These are phyloP conservation scores for Coniochaeta sp. DNA, from an alignment of 2,329 filamentous ascomycete genomes.

Conservation along the genomic window DNA sequence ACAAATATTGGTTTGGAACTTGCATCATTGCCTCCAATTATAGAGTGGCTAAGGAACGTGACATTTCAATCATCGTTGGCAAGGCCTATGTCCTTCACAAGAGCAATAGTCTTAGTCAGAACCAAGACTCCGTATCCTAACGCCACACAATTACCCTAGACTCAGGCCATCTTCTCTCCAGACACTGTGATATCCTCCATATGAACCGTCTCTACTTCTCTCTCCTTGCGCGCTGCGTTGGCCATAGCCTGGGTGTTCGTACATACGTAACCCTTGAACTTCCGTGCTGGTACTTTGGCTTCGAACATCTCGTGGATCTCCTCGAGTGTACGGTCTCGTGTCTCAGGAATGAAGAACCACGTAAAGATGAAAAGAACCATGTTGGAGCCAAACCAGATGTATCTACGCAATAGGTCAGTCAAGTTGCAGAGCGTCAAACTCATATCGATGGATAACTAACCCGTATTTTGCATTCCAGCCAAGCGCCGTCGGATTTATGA, in stretches of 20 bases:
- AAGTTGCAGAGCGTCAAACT: not conserved
- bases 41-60: too few species aligned
- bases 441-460: conserved; percentile 5
- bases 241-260: conserved; percentile 4
- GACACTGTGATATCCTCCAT: conserved; percentile 2
- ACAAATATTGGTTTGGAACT: too few species aligned
- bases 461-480: conserved; percentile 27
- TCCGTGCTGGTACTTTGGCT: conserved; percentile 7
- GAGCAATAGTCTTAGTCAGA: not conserved
- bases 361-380: conserved; percentile 25
- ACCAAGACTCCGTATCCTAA: too few species aligned
- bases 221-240: conserved; percentile 3
- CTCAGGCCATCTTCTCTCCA: not conserved
- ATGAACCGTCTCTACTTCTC: conserved; percentile 1
- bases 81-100: not conserved
- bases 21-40: too few species aligned
- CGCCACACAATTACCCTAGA: too few species aligned
- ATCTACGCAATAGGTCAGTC: conserved; percentile 10
- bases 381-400: conserved; percentile 32
- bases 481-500: conserved; percentile 31
- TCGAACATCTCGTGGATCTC: conserved; percentile 37
- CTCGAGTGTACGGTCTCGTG: conserved; percentile 36
- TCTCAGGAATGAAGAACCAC: conserved; percentile 39
- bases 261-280: not conserved
- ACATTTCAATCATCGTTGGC: too few species aligned